Evolutionary conservation across 345 rosid species (phyloP).

Genomic region (Eucalyptus erythrocorys): DNA sequence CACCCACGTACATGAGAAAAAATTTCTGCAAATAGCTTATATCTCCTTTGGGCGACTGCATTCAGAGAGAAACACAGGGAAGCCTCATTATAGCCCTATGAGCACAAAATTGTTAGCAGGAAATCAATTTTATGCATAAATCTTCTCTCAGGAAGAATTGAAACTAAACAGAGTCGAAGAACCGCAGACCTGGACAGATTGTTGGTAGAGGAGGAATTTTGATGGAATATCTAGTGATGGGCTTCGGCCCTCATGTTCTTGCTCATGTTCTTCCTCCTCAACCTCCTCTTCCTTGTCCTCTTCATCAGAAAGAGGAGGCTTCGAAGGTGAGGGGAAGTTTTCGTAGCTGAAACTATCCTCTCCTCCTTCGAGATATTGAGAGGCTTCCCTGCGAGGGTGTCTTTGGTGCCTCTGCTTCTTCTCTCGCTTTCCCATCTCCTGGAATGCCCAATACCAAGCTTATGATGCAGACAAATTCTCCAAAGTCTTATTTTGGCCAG

Average conservation of each 20-base stretch:
- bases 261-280: conserved; percentile 8
- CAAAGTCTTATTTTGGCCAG: background rate
- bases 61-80: background rate
- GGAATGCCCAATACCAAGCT: background rate
- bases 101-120: background rate
- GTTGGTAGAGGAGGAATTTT: conserved; percentile 74
- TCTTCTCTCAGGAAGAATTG: background rate
- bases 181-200: conserved; percentile 61
- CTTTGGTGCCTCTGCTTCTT: conserved; percentile 58
- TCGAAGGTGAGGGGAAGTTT: conserved; percentile 6
- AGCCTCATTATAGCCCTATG: background rate
- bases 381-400: conserved; percentile 21
- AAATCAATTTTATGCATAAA: background rate
- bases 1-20: conserved; percentile 70
- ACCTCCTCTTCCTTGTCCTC: background rate
- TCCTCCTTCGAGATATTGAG: conserved; percentile 22
- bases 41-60: conserved; percentile 90
- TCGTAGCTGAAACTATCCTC: background rate
- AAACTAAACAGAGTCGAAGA: background rate
- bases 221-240: conserved; percentile 44
- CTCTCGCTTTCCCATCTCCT: conserved; percentile 62
- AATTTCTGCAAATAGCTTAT: conserved; percentile 85
- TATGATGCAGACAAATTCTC: background rate
- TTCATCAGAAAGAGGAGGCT: conserved; percentile 3
- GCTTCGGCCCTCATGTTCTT: background rate